These are phyloP conservation scores for Platanthera guangdongensis DNA, from an alignment of 106 monocot species.

Conservation along the genomic window DNA sequence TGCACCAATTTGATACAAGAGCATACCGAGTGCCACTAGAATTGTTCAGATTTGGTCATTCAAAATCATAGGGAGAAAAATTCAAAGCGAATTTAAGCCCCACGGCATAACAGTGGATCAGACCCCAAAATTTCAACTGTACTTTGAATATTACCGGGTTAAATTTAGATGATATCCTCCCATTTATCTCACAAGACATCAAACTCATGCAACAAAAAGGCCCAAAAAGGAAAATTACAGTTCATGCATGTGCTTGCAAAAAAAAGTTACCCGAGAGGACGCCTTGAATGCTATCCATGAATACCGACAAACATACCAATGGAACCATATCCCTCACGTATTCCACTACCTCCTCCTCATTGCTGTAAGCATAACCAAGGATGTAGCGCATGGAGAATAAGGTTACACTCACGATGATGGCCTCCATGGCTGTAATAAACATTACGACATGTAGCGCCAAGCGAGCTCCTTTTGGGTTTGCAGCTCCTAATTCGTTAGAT, in stretches of 20 bases:
- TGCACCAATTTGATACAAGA: too few relatives aligned
- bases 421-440: slow-evolving; percentile 21
- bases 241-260: background rate
- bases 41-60: too few relatives aligned
- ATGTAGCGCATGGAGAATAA: slow-evolving; percentile 22
- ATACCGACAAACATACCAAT: slow-evolving; percentile 31
- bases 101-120: too few relatives aligned
- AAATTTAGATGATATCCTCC: too few relatives aligned
- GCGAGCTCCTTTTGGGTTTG: slow-evolving; percentile 35
- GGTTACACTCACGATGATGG: slow-evolving; percentile 14
- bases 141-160: too few relatives aligned
- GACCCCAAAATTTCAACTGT: too few relatives aligned
- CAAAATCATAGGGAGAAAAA: too few relatives aligned
- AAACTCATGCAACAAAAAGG: background rate
- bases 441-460: slow-evolving; percentile 26
- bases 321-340: slow-evolving; percentile 43
- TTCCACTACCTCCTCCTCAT: slow-evolving; percentile 35
- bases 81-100: too few relatives aligned
- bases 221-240: background rate
- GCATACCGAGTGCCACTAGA: too few relatives aligned
- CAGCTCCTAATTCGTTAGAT: slow-evolving; percentile 55
- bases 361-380: slow-evolving; percentile 45
- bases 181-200: background rate
- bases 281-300: slow-evolving; percentile 48
- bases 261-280: slow-evolving; percentile 38